Conservation (phyloP, 2,329 filamentous ascomycete species). For the Teratosphaeria gauchensis region DNA sequence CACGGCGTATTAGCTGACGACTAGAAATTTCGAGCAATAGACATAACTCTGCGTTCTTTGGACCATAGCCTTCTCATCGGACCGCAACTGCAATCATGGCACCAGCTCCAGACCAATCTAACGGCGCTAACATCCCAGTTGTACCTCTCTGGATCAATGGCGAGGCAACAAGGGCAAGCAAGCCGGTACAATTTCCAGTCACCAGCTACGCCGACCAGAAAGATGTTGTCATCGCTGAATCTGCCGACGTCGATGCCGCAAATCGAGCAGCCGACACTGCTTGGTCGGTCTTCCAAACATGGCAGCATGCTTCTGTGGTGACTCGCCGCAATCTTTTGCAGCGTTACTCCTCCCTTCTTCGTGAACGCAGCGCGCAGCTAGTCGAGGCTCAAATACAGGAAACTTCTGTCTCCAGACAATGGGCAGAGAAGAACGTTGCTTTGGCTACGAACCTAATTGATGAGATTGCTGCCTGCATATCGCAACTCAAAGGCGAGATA, state of each 20-base stretch:
- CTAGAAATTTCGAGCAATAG: background rate
- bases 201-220: background rate
- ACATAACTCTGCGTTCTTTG: background rate
- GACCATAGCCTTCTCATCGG: background rate
- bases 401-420: background rate
- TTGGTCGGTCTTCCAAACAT: background rate
- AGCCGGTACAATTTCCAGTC: background rate
- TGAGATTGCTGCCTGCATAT: background rate
- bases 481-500: background rate
- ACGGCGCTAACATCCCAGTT: background rate
- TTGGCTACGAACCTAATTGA: background rate
- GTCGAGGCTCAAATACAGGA: background rate
- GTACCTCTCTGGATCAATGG: background rate
- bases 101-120: background rate
- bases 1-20: background rate
- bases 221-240: background rate
- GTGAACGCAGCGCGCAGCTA: background rate
- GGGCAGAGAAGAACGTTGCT: background rate
- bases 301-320: background rate
- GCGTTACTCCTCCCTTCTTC: background rate
- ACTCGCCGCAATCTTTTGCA: background rate
- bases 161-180: background rate
- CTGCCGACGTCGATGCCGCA: background rate
- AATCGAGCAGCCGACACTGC: background rate
- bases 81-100: background rate